Base-by-base conservation (phyloP, 371 early-diverging fungal species). In the Mortierella sp. region DNA sequence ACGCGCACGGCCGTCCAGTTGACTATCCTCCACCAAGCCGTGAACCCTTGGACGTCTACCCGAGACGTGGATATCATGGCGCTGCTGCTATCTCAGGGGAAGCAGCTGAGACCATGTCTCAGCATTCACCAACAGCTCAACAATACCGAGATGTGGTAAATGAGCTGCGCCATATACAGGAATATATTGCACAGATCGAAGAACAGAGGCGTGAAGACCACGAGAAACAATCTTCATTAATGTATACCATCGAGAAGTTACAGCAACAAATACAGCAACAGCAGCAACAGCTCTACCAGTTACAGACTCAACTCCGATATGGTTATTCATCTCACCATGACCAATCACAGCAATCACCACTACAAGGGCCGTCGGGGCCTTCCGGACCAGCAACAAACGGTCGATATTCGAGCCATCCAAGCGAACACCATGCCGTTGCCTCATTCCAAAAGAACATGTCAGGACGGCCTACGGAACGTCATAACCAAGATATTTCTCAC, bases 261-360 rank as follows among this genome's bases (percentile, higher is more conserved):
- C 81, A 75, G 58, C 69, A 69, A 7, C 75, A 81, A 47, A 58
- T 81, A 19, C 72, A 75, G 19, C 74, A 70, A 21, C 79, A 79
- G 33, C 79, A 79, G 38, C 74, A 79, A 10, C 68, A 74, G 28
- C 67, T 79, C 21, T 63, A 58, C 19, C 70, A 74, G 21, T 36
- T 79, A 48, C 79, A 79, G 19, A 60, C 63, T 15, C 79, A 79
- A 40, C 67, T 79, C 28, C 70, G 74, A 24, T 64, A 66, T 50
- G 69, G 77, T 7, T 59, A 58, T 22, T 24, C 48, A 7, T 24
- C 55, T 24, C 70, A 70, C 32, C 22, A 24, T 28, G 64, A 57
- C 24, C 68, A 63, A 36, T 59, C 40, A 9, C 63, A 66, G 0
- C 63, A 28, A 36, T 9, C 65, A 21, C 13, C 61, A 38, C 24